Evolutionary conservation across 1,284 basidiomycete species (phyloP), one percentile per base, ranked within the genome.

Genomic region (Porodaedalea pini): DNA sequence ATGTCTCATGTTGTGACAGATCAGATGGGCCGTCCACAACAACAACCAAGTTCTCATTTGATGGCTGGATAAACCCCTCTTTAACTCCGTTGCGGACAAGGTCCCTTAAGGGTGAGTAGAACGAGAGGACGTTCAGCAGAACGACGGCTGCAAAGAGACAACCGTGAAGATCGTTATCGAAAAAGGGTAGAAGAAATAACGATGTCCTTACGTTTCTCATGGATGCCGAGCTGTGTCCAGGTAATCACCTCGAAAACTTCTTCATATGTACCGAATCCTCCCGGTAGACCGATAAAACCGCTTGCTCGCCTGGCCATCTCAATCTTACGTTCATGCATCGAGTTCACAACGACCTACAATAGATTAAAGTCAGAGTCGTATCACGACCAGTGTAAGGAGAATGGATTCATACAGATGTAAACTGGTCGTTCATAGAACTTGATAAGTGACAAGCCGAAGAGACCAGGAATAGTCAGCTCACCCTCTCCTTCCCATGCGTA

Each of bases 321-420:
- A 11, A 88, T 78, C 70, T 97, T 97, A 21, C 94, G 83, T 66
- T 93, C 89, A 67, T 97, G 94, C 94, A 98, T 97, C 0, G 88
- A 88, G 53, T 83, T 76, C 2, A 94, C 91, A 1, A 94, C 71
- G 53, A 91, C 75, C 79, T 89, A 62, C 25, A 55, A 34, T 37
- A 15, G 29, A 39, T 15, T 32, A 15, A 11, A 7, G 19, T 51
- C 31, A 44, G 13, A 32, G 17, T 17, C 6, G 11, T 23, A 21
- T 21, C 53, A 43, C 23, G 8, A 13, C 11, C 10, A 29, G 6
- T 8, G 21, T 25, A 11, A 4, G 11, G 27, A 11, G 32, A 10
- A 48, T 41, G 21, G 50, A n/a, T 39, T 67, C 76, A 69, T 62
- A 82, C 82, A 1, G 78, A 82, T 66, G 83, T 75, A 29, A 78